phyloP scores from a whole-genome alignment of 495 filamentous ascomycete species.

The Rhypophila decipiens region DNA sequence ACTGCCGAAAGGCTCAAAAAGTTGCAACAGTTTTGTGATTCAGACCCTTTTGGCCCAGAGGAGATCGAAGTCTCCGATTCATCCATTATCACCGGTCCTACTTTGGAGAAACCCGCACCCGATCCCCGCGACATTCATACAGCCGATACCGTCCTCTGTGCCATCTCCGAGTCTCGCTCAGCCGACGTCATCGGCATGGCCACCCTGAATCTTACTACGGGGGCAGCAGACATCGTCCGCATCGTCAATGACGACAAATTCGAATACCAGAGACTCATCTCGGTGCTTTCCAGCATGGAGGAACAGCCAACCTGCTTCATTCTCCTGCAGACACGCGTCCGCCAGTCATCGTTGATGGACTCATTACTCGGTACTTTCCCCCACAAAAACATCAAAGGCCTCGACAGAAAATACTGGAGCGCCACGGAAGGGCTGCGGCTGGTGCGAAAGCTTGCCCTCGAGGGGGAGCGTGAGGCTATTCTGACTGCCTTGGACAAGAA shows the following conservation, averaged over 20 bases:
- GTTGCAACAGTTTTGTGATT: too few species aligned
- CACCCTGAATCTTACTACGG: conserved; percentile 78
- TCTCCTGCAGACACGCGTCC: conserved; percentile 43
- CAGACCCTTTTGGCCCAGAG: too few species aligned
- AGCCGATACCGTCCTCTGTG: conserved; percentile 79
- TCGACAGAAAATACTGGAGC: conserved; percentile 88
- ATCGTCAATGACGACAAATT: conserved; percentile 75
- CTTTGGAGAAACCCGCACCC: too few species aligned
- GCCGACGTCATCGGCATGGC: conserved; percentile 73
- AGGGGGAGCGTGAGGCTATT: conserved; percentile 69
- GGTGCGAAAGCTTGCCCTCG: conserved; percentile 70
- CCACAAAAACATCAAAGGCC: too few species aligned
- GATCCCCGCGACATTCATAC: too few species aligned
- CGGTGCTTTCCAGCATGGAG: conserved; percentile 60
- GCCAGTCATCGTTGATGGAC: conserved; percentile 43
- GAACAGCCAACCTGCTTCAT: conserved; percentile 10
- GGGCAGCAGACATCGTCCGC: conserved; percentile 45
- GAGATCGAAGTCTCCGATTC: too few species aligned
- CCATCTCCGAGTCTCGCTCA: conserved; percentile 79
- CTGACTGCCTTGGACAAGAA: conserved; percentile 72
- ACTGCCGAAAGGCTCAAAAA: too few species aligned
- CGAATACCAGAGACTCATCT: conserved; percentile 60
- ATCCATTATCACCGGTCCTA: too few species aligned
- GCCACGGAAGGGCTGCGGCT: conserved; percentile 72
- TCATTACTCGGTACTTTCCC: conserved; percentile 52